A percentile compares a stretch with the other conserved stretches of the same genome.
phyloP scores from a whole-genome alignment of 495 filamentous ascomycete species.

The Friedmanniomyces endolithicus region DNA sequence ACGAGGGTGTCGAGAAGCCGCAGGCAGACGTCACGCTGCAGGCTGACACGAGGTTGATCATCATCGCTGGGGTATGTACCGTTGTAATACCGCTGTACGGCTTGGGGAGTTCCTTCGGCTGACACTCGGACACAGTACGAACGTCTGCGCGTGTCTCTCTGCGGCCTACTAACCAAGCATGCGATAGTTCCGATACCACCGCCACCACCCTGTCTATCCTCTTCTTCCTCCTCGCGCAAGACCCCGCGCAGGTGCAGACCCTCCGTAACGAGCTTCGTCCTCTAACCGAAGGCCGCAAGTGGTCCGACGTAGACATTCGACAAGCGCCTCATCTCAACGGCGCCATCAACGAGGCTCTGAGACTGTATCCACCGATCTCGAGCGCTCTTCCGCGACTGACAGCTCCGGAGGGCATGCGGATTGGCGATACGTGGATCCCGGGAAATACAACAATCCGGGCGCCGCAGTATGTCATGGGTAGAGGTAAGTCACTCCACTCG shows the following conservation, averaged over 20 bases:
- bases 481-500: slow-evolving; percentile 25
- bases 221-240: slow-evolving; percentile 20
- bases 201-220: slow-evolving; percentile 15
- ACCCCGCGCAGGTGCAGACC: slow-evolving; percentile 11
- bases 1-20: slow-evolving; percentile 4
- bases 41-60: slow-evolving; percentile 16
- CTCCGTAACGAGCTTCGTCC: slow-evolving; percentile 17
- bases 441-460: slow-evolving; percentile 33
- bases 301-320: slow-evolving; percentile 15
- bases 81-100: background rate
- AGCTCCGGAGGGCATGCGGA: slow-evolving; percentile 35
- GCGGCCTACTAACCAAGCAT: background rate
- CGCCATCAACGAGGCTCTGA: slow-evolving; percentile 43
- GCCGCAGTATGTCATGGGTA: slow-evolving; percentile 37
- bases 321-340: slow-evolving; percentile 33
- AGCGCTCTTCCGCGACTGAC: slow-evolving; percentile 35
- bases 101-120: background rate
- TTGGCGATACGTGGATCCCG: slow-evolving; percentile 38
- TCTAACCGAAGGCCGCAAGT: slow-evolving; percentile 8
- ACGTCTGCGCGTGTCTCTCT: background rate
- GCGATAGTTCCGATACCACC: slow-evolving; percentile 21
- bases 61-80: slow-evolving; percentile 13
- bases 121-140: background rate
- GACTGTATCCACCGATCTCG: slow-evolving; percentile 41
- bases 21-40: slow-evolving; percentile 6